Conservation (phyloP, 352 stramenopile genomes). For the Pythium insidiosum region DNA sequence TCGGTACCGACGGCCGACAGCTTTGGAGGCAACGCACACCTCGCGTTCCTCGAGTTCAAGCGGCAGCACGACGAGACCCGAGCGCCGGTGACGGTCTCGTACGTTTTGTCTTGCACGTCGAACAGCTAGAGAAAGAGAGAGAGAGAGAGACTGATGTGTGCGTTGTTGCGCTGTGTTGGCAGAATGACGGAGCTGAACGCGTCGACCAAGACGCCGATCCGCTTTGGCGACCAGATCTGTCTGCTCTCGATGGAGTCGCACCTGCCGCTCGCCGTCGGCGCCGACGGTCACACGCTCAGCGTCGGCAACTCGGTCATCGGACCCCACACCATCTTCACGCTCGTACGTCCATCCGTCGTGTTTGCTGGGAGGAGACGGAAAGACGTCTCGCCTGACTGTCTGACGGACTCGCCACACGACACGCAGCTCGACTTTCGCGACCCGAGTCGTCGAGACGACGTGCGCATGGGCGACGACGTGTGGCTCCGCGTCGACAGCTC, state of each 20-base stretch:
- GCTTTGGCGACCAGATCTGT: slow-evolving; percentile 56
- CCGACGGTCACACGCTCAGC: slow-evolving; percentile 25
- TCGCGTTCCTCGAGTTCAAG: slow-evolving; percentile 17
- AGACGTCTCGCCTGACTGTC: slow-evolving; percentile 55
- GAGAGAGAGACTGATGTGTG: background rate
- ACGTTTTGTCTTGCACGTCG: background rate
- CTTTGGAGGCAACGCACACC: slow-evolving; percentile 4
- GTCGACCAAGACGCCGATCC: slow-evolving; percentile 31
- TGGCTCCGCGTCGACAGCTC: no score
- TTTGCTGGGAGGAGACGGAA: slow-evolving; percentile 24
- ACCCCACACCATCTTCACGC: slow-evolving; percentile 55
- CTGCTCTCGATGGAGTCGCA: slow-evolving; percentile 35
- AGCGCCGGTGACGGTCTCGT: background rate
- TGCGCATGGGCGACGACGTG: no score
- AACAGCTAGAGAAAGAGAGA: background rate
- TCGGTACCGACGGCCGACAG: background rate
- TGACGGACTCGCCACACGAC: no score
- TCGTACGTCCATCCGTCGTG: slow-evolving; percentile 48
- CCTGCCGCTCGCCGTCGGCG: slow-evolving; percentile 38
- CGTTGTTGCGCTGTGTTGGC: background rate
- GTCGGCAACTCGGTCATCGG: slow-evolving; percentile 17
- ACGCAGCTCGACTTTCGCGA: slow-evolving; percentile 10
- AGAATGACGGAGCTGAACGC: slow-evolving; percentile 36
- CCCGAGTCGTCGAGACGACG: no score
- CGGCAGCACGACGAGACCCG: background rate